These are phyloP conservation scores for Aspergillus caelatus DNA, from an alignment of 2,329 filamentous ascomycete genomes.

Conservation along the genomic window DNA sequence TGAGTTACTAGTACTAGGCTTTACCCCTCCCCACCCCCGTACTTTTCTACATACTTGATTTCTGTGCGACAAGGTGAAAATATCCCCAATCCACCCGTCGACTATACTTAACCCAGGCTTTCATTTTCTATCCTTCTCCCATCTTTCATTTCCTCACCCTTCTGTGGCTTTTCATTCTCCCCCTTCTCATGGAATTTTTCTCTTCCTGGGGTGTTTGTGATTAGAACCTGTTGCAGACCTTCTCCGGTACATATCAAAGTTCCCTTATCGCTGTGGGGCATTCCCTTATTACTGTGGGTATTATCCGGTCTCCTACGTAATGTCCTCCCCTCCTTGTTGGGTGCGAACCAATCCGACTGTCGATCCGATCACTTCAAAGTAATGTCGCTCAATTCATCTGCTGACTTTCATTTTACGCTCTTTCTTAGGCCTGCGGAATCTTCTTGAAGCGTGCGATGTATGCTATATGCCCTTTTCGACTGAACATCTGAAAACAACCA, in stretches of 20 bases:
- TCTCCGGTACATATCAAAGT: not conserved
- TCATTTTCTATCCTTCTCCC: constrained; percentile 7
- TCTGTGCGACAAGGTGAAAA: constrained; percentile 8
- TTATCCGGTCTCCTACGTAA: constrained; percentile 9
- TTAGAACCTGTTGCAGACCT: not conserved
- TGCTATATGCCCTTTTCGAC: not conserved
- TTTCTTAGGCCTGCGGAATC: not conserved
- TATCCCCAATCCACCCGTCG: constrained; percentile 7
- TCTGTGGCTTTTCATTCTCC: not conserved
- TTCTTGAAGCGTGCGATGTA: not conserved
- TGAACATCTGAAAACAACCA: not conserved
- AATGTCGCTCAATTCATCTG: not conserved
- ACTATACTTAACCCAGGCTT: constrained; percentile 9
- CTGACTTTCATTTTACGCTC: not conserved
- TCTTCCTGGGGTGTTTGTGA: constrained; percentile 9
- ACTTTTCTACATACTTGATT: constrained; percentile 7
- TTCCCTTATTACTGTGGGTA: constrained; percentile 12
- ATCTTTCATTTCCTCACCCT: constrained; percentile 6
- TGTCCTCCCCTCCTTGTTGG: constrained; percentile 4
- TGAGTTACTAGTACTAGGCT: constrained; percentile 2
- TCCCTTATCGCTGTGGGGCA: constrained; percentile 19
- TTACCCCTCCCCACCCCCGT: constrained; percentile 29
- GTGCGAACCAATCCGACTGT: not conserved
- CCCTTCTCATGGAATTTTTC: constrained; percentile 9
- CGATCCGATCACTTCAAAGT: not conserved